Conservation (phyloP, 2,329 filamentous ascomycete species). For the Microdochium trichocladiopsis region DNA sequence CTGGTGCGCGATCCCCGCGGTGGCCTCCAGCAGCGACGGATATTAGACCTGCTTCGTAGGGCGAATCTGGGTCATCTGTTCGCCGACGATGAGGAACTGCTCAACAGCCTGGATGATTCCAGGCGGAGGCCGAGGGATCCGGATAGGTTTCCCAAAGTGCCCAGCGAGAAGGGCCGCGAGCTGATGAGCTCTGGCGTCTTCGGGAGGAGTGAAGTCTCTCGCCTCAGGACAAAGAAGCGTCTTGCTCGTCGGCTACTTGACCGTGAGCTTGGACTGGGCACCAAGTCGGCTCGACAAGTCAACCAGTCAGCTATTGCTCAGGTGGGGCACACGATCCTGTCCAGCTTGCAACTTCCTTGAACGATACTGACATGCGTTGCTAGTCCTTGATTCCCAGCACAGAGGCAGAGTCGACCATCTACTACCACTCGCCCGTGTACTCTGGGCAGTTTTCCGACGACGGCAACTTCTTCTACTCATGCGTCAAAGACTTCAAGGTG, state of each 20-base stretch:
- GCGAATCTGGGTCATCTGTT: constrained; percentile 27
- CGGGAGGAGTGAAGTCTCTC: constrained; percentile 54
- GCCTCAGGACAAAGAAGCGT: constrained; percentile 47
- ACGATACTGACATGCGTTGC: constrained; percentile 7
- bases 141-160: constrained; percentile 71
- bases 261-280: constrained; percentile 70
- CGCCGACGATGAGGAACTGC: constrained; percentile 25
- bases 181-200: constrained; percentile 81
- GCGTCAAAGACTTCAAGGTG: constrained; percentile 86
- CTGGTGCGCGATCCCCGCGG: constrained; percentile 10
- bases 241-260: constrained; percentile 68
- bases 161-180: constrained; percentile 66
- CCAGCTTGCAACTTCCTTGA: background rate
- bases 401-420: constrained; percentile 77
- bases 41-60: constrained; percentile 31
- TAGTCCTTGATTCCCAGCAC: constrained; percentile 72
- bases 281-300: constrained; percentile 49
- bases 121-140: constrained; percentile 37
- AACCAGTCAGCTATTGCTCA: constrained; percentile 62
- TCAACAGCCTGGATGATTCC: constrained; percentile 33
- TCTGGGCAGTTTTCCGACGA: constrained; percentile 96
- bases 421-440: constrained; percentile 81
- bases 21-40: constrained; percentile 24
- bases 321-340: constrained; percentile 30
- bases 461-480: constrained; percentile 94